Evolutionary conservation across 345 rosid genomes (phyloP).

Genomic region (Pistacia integerrima): DNA sequence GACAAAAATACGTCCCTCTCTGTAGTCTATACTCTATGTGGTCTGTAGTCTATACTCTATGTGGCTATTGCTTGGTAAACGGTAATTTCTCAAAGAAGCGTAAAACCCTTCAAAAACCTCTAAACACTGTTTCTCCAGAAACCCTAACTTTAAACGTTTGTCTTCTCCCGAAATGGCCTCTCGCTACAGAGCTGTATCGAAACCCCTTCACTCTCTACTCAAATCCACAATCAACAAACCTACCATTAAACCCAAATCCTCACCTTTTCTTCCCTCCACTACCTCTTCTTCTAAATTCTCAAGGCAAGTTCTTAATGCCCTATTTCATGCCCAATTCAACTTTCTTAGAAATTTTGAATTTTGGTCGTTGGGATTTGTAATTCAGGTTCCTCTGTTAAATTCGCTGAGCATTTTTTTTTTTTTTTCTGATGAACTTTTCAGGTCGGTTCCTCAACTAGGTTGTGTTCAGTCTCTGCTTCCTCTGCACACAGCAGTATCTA

Average conservation of each 20-base stretch:
- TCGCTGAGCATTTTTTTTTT: background rate
- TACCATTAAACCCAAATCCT: slow-evolving; percentile 38
- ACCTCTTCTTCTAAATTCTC: slow-evolving; percentile 48
- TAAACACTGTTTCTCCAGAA: slow-evolving; percentile 8
- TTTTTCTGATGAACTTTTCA: slow-evolving; percentile 30
- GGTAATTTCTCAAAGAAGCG: too few relatives aligned
- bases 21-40: too few relatives aligned
- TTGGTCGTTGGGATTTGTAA: background rate
- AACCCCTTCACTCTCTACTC: slow-evolving; percentile 51
- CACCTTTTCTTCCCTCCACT: slow-evolving; percentile 41
- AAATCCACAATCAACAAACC: slow-evolving; percentile 62
- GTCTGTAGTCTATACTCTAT: too few relatives aligned
- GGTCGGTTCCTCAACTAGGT: slow-evolving; percentile 68
- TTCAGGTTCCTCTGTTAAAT: background rate
- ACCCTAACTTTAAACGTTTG: slow-evolving; percentile 15
- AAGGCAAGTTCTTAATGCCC: slow-evolving; percentile 35
- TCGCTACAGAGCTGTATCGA: slow-evolving; percentile 69
- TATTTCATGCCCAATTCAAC: background rate
- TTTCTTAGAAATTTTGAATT: background rate
- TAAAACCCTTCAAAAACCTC: slow-evolving; percentile 27
- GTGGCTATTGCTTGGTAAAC: too few relatives aligned
- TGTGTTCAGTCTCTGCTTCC: slow-evolving; percentile 84
- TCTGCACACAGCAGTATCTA: slow-evolving; percentile 72
- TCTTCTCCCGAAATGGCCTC: slow-evolving; percentile 55
- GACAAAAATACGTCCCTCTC: too few relatives aligned